phyloP scores from a whole-genome alignment of 345 rosid genomes.

The Camelina sativa region DNA sequence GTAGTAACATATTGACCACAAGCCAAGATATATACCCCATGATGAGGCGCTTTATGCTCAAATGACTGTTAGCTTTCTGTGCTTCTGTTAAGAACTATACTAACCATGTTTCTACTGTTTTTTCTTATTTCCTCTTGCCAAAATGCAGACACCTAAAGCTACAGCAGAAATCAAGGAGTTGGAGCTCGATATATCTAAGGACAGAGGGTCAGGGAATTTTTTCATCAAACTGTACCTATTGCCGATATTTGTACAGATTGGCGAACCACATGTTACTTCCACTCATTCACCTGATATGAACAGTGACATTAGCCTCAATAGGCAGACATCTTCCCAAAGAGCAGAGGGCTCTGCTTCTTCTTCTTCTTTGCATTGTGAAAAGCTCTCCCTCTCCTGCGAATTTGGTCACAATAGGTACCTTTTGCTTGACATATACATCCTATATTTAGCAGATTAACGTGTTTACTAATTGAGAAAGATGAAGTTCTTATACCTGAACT shows the following conservation, averaged over 20 bases:
- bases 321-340: conserved; percentile 49
- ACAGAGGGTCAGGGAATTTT: conserved; percentile 62
- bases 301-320: conserved; percentile 44
- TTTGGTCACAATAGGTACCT: conserved; percentile 82
- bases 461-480: background rate
- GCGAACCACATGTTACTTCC: conserved; percentile 59
- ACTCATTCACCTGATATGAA: conserved; percentile 54
- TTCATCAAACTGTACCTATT: conserved; percentile 65
- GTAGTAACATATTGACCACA: background rate
- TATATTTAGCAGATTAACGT: conserved; percentile 6
- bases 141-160: conserved; percentile 74
- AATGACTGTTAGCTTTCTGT: background rate
- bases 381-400: conserved; percentile 78
- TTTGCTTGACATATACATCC: conserved; percentile 24
- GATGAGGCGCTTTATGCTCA: background rate
- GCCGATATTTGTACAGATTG: conserved; percentile 67
- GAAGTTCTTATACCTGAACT: background rate
- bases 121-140: conserved; percentile 23
- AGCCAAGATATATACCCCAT: background rate
- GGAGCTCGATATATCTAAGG: conserved; percentile 74
- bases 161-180: conserved; percentile 75
- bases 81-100: background rate
- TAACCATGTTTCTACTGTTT: background rate
- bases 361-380: conserved; percentile 68
- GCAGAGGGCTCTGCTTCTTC: conserved; percentile 61